A percentile compares a stretch with the other conserved stretches of the same genome.
These are phyloP conservation scores for Aurinia saxatilis DNA, from an alignment of 345 rosid species.

Conservation along the genomic window DNA sequence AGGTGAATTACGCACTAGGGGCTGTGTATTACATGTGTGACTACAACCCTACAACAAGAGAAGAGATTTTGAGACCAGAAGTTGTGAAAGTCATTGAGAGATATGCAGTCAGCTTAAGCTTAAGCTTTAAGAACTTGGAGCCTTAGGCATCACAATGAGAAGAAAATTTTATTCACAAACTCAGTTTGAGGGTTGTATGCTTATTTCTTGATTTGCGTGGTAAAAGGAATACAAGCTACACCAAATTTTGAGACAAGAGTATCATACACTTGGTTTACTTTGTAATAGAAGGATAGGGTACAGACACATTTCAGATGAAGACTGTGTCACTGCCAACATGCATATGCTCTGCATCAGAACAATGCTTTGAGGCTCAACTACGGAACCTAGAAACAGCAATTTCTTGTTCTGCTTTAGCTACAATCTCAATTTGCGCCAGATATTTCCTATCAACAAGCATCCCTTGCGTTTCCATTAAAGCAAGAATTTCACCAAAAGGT, in stretches of 20 bases:
- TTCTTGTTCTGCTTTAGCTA: slow-evolving; percentile 81
- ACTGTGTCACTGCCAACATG: slow-evolving; percentile 79
- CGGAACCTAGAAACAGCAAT: slow-evolving; percentile 63
- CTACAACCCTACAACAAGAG: slow-evolving; percentile 48
- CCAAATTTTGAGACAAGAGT: not conserved
- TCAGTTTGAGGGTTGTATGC: not conserved
- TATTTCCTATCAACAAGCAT: slow-evolving; percentile 83
- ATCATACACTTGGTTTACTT: not conserved
- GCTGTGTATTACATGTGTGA: slow-evolving; percentile 69
- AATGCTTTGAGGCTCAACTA: slow-evolving; percentile 76
- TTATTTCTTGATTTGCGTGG: not conserved
- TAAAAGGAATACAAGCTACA: not conserved
- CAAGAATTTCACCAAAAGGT: slow-evolving; percentile 88
- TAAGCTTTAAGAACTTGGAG: slow-evolving; percentile 82
- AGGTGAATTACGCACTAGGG: slow-evolving; percentile 72
- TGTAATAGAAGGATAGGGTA: not conserved
- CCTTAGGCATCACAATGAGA: slow-evolving; percentile 45
- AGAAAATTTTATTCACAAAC: not conserved
- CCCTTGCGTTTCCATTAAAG: slow-evolving; percentile 82
- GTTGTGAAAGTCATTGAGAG: slow-evolving; percentile 64
- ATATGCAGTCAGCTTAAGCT: slow-evolving; percentile 58
- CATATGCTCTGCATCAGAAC: slow-evolving; percentile 81
- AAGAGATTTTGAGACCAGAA: slow-evolving; percentile 69
- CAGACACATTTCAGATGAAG: slow-evolving; percentile 1
- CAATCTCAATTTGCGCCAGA: slow-evolving; percentile 75